Percentiles rank a stretch among this genome's conserved stretches.
Conservation (phyloP, 371 early-diverging fungal genomes). For the Lichtheimia corymbifera region DNA sequence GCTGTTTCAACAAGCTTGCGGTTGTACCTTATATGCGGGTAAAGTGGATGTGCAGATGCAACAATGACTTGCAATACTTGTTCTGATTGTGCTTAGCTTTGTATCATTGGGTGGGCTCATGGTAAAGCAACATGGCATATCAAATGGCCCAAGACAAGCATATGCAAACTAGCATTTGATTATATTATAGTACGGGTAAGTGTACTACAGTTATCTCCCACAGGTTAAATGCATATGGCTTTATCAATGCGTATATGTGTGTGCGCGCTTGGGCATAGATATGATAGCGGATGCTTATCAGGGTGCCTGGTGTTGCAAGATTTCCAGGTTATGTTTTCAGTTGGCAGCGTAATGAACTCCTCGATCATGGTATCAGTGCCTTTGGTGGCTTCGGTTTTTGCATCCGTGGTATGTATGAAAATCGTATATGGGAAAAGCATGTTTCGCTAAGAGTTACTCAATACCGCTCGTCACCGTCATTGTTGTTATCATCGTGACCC, state of each 20-base stretch:
- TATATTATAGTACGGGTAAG: conserved; percentile 22
- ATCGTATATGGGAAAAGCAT: not conserved
- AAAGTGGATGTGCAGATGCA: not conserved
- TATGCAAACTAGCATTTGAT: not conserved
- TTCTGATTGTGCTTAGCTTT: conserved; percentile 21
- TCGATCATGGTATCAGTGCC: conserved; percentile 28
- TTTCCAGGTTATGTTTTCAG: conserved; percentile 25
- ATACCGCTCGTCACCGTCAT: too few species aligned
- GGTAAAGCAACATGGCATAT: conserved; percentile 22
- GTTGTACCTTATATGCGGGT: conserved; percentile 16
- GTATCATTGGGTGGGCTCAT: conserved; percentile 49
- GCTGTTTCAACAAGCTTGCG: conserved; percentile 3
- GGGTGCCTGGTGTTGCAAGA: conserved; percentile 37
- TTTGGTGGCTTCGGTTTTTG: conserved; percentile 34
- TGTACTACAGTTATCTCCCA: not conserved
- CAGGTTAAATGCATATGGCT: too few species aligned
- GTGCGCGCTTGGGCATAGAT: conserved; percentile 21
- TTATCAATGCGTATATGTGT: too few species aligned
- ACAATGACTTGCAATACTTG: not conserved
- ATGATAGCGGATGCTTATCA: conserved; percentile 49
- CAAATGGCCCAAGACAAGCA: too few species aligned
- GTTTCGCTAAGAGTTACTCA: too few species aligned
- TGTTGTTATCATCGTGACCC: too few species aligned
- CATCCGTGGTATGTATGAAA: conserved; percentile 27
- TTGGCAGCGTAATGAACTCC: not conserved